Evolutionary conservation across 495 filamentous ascomycete genomes (phyloP), one percentile per base, ranked within the genome.

Genomic region (Lasiosphaeris hirsuta): DNA sequence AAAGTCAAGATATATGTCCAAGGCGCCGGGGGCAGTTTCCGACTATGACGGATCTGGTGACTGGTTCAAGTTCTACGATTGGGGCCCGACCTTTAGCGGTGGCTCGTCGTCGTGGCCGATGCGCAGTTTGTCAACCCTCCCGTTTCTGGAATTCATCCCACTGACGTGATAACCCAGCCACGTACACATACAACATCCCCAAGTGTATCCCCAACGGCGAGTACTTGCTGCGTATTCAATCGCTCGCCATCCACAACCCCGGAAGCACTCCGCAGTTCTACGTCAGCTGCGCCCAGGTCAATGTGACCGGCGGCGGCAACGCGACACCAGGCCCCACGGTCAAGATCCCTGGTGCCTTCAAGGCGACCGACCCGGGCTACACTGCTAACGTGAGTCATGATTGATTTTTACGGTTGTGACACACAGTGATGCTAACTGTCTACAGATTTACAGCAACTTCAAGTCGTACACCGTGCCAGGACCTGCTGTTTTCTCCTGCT

Each of bases 181-280:
- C 68, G 17, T 85, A 84, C 69, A 70, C 67, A 17, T 78, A 74
- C 69, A 80, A 72, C 42, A 80, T 87, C 58, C 83, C 83, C 11
- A 71, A 72, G 58, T 74, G 71, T 51, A 72, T 84, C 59, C 72
- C 78, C 0, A 69, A 67, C 45, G 84, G 84, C 50, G 79, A 86
- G 54, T 87, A 87, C 57, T 79, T 87, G 50, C 71, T 86, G 49
- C 78, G 84, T 4, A 80, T 81, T 51, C 83, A 86, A 64, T 77
- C 78, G 15, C 76, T 86, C n/a, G 83, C 75, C 40, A 79, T 85
- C 61, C 81, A 86, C 70, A 85, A 84, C 72, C 80, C 79, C 10
- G 77, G 73, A 34, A 60, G 55, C 54, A 73, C 69, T 10, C 78
- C 70, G 40, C 75, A 77, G 63, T 84, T 79, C 64, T 85, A 84